Evolutionary conservation across 192 early-diverging fungal genomes (phyloP), one percentile per base, ranked within the genome.

Genomic region (Linnemannia schmuckeri): DNA sequence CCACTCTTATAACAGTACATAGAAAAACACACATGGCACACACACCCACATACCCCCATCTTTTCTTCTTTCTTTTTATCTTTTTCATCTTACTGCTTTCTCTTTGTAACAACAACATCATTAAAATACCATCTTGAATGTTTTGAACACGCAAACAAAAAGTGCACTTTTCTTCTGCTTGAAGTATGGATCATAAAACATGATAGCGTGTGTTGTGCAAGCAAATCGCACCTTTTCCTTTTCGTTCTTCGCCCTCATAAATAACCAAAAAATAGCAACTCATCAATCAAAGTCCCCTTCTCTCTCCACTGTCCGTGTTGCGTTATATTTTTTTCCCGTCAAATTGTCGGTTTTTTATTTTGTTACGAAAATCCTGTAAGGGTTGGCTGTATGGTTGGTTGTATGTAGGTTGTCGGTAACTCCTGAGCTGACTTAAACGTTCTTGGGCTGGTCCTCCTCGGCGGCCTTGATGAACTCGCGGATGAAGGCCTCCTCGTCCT

Each of bases 391-490:
- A 27, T 24, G 22, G 30, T 66, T 66, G n/a, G 7, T n/a, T 27
- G n/a, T 24, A 57, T 15, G 49, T 24, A 57, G 1, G 20, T 17
- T 33, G 61, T 9, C 27, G 27, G 13, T 33, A 24, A 30, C 33
- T 66, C 7, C 4, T 5, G 3, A 33, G 15, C 12, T 4, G n/a
- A 12, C 1, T 66, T 66, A 66, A 66, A 66, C 61, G 61, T 66
- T 66, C 61, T 27, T 66, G 61, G 61, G 30, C 33, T 74, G 49
- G 13, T 87, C 85, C 79, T 87, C 85, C 76, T 87, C 85, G 37
- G 85, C 79, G 71, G 85, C 79, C 79, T 81, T 87, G 79, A 87
- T 74, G 76, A 87, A 87, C 85, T 87, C 85, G 76, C 80, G 85
- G 76, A 87, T 87, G 44, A 87, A 87, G 33, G 70, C 85, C 71